Base-by-base conservation (phyloP, 2,329 filamentous ascomycete species). In the Nothophaeocryptopus gaeumannii region DNA sequence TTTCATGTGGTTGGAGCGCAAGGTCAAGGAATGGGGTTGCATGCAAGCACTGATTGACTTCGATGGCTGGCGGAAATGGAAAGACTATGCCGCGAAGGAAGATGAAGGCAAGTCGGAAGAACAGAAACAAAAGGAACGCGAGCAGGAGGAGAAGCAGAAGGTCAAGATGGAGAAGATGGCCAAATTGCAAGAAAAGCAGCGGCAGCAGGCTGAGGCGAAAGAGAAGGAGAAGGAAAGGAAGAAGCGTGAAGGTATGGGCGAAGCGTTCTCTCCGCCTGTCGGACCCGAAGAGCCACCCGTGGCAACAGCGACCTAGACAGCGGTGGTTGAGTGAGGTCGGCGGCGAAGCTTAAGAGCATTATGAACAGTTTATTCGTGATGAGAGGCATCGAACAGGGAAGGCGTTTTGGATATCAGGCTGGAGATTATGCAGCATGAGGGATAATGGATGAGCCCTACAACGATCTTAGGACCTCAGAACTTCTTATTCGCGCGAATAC, bases 11-110 rank as follows among this genome's bases (percentile, higher is more conserved):
- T 81, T 99, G 20, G 89, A 96, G 69, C 84, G 92, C 50, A 99
- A 99, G 70, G 91, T 97, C 61, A 96, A 95, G 73, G 93, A 99
- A 77, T 99, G 93, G 93, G 93, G 93, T 49, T 97, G 93, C 75
- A 99, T 99, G 93, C 93, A 97, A 74, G 93, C 93, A 8, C 79
- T 99, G 16, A 97, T 99, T 64, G 93, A 99, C 74, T 97, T 93
- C 67, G 92, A 97, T 68, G 93, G 93, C 54, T 99, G 93, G 93
- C 83, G 91, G 47, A 89, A 89, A 70, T 99, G 93, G 93, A 96
- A 96, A 69, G 88, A 93, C 63, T 92, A 88, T 65, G 72, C 71
- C 52, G 58, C 53, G 9, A 60, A 64, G 39, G 59, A 62, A 34
- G 64, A 63, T 31, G 58, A 56, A n/a, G 60, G 56, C 20, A 68